Evolutionary conservation across 176 grass and related monocot species (phyloP).

Genomic region (Avena atlantica): DNA sequence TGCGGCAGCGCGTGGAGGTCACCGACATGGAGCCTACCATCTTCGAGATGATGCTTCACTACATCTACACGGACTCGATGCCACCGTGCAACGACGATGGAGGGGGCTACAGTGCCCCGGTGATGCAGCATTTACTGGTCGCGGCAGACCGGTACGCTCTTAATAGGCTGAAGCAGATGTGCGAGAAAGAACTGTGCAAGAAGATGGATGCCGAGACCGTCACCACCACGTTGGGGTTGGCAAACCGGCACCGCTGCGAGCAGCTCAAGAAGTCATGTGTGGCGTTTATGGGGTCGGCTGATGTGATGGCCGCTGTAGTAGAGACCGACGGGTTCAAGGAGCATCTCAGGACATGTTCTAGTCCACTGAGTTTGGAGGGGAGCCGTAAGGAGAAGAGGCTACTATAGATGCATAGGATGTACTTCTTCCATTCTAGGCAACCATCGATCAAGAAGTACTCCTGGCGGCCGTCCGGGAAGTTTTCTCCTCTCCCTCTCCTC

Average conservation of each 20-base stretch:
- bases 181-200: not conserved
- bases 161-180: not conserved
- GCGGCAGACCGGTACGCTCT: not conserved
- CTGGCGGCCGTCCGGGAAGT: no score
- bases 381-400: not conserved
- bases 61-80: slow-evolving; percentile 27
- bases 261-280: not conserved
- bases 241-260: not conserved
- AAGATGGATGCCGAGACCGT: not conserved
- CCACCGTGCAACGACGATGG: not conserved
- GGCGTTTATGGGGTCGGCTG: not conserved
- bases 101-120: not conserved
- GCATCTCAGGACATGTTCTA: not conserved
- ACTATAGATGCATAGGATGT: not conserved
- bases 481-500: no score
- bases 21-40: slow-evolving; percentile 8
- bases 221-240: not conserved
- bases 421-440: not conserved
- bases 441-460: no score
- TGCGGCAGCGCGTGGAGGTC: not conserved
- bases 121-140: slow-evolving; percentile 18
- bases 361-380: not conserved
- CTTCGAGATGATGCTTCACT: slow-evolving; percentile 39
- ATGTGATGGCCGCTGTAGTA: not conserved
- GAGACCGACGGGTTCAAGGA: not conserved